Evolutionary conservation across 2,329 filamentous ascomycete genomes (phyloP).

Genomic region (Dactylellina parvicollis): DNA sequence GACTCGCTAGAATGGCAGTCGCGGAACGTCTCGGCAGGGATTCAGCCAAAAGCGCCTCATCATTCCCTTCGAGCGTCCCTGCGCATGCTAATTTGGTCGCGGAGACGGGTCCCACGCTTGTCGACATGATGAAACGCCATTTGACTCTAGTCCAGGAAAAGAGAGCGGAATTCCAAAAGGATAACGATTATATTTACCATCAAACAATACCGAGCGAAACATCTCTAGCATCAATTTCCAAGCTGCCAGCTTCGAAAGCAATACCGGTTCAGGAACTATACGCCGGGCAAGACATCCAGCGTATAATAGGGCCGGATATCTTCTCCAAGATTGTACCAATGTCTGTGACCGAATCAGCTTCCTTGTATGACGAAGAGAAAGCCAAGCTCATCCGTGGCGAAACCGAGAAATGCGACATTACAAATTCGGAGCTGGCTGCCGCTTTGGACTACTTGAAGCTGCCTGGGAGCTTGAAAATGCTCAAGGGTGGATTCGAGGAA

Average conservation of each 20-base stretch:
- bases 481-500: slow-evolving; percentile 92
- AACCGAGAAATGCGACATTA: slow-evolving; percentile 89
- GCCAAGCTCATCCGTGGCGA: slow-evolving; percentile 94
- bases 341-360: slow-evolving; percentile 94
- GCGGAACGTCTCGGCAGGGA: slow-evolving; percentile 82
- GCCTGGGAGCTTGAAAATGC: slow-evolving; percentile 84
- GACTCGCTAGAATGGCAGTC: slow-evolving; percentile 81
- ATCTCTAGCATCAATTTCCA: slow-evolving; percentile 80
- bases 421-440: slow-evolving; percentile 94
- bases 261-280: slow-evolving; percentile 97
- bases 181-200: slow-evolving; percentile 99
- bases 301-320: slow-evolving; percentile 95
- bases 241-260: slow-evolving; percentile 92
- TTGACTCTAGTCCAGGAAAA: slow-evolving; percentile 82
- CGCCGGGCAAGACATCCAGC: slow-evolving; percentile 94
- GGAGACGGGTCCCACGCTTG: slow-evolving; percentile 77
- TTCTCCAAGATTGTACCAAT: slow-evolving; percentile 97
- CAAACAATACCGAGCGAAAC: slow-evolving; percentile 88
- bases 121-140: slow-evolving; percentile 87
- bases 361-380: slow-evolving; percentile 97
- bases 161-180: slow-evolving; percentile 78
- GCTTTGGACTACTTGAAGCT: slow-evolving; percentile 93
- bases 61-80: slow-evolving; percentile 81
- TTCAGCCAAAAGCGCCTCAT: slow-evolving; percentile 77
- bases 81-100: slow-evolving; percentile 83